Conservation (phyloP, 2,329 filamentous ascomycete species). For the Pestalotiopsis sp. region DNA sequence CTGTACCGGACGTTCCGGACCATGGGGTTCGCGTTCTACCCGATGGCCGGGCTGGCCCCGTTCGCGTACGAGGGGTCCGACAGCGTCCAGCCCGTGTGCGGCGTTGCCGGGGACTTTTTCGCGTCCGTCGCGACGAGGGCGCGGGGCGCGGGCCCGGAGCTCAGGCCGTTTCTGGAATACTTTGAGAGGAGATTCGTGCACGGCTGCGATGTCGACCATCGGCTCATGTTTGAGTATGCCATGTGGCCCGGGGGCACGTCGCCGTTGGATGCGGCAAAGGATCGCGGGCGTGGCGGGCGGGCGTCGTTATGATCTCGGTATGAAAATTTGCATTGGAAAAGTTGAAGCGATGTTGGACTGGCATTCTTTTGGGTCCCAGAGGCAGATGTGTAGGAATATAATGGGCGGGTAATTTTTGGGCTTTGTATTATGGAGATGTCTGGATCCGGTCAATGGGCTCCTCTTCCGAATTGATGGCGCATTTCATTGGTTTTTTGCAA, state of each 20-base stretch:
- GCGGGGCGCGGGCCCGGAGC: neutral
- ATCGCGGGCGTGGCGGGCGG: neutral
- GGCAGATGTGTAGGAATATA: no score
- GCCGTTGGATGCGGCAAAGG: neutral
- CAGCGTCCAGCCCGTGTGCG: slow-evolving; percentile 13
- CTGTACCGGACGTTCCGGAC: slow-evolving; percentile 14
- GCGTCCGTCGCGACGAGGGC: neutral
- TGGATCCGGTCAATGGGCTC: no score
- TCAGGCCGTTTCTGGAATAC: slow-evolving; percentile 5
- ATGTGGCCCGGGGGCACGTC: slow-evolving; percentile 14
- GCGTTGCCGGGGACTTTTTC: slow-evolving; percentile 9
- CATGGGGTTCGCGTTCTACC: slow-evolving; percentile 13
- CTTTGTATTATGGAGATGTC: no score
- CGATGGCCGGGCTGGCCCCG: slow-evolving; percentile 8
- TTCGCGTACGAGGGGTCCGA: slow-evolving; percentile 17
- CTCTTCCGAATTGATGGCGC: no score
- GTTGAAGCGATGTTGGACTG: no score
- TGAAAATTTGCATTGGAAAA: neutral
- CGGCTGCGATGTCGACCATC: slow-evolving; percentile 15
- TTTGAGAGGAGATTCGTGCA: slow-evolving; percentile 13
- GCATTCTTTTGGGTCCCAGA: no score
- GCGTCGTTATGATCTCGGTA: neutral
- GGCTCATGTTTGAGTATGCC: slow-evolving; percentile 15
- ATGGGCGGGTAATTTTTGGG: no score
- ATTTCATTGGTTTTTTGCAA: no score